Evolutionary conservation across 1,284 basidiomycete genomes (phyloP).

Genomic region (Ceratobasidium sp.): DNA sequence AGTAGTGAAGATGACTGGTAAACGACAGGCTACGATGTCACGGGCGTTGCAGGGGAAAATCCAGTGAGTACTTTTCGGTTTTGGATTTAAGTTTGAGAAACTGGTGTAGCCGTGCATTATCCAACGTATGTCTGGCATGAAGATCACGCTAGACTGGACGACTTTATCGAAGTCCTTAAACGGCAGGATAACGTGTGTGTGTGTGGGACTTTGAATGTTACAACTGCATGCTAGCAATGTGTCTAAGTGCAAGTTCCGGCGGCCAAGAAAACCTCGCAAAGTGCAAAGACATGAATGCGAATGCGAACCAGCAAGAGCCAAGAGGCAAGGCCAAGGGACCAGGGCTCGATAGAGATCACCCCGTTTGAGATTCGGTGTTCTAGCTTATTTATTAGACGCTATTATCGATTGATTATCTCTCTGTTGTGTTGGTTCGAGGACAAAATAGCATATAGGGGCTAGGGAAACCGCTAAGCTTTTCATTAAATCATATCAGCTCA

Average conservation of each 20-base stretch:
- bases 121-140: conserved; percentile 74
- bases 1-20: conserved; percentile 50
- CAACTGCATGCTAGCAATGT: not conserved
- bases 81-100: not conserved
- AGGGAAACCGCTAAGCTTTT: too few species aligned
- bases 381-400: not conserved
- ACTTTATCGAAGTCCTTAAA: conserved; percentile 55
- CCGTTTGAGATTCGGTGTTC: not conserved
- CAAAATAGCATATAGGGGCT: too few species aligned
- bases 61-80: conserved; percentile 58
- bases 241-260: conserved; percentile 64
- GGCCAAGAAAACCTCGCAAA: conserved; percentile 62
- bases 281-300: conserved; percentile 63
- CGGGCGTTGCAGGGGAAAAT: conserved; percentile 57
- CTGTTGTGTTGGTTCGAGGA: too few species aligned
- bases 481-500: too few species aligned
- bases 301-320: conserved; percentile 54
- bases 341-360: conserved; percentile 27
- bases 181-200: conserved; percentile 61
- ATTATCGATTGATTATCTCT: not conserved
- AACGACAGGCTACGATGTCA: conserved; percentile 46
- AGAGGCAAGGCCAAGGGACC: not conserved
- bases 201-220: not conserved
- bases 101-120: conserved; percentile 55
- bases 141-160: conserved; percentile 67